Base-by-base conservation (phyloP, 73 alveolate species). In the Diophrys appendiculata region DNA sequence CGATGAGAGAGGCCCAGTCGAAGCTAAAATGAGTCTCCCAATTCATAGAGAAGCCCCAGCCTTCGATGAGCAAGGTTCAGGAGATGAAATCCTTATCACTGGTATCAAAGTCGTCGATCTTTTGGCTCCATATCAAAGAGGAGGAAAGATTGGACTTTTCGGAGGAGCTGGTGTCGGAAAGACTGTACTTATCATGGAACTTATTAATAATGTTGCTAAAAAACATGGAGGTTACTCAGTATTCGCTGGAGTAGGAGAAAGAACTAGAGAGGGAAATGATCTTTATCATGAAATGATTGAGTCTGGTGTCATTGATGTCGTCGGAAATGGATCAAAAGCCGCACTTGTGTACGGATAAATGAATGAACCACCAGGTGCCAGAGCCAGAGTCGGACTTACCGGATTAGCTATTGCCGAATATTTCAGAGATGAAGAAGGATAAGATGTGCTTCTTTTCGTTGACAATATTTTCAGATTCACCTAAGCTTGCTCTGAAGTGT, bases 151-250 rank as follows among this genome's bases (percentile, higher is more conserved):
- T 65, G 88, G 88, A 72, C 83, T 86, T 8, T 91, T 96, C 92
- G 99, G 98, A 30, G 99, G 99, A 53, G 99, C 98, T 24, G 99
- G 99, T n/a, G 99, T 96, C 90, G 99, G 99, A 64, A 94, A 96
- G 88, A 94, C 99, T 64, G 98, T 96, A 92, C 95, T 96, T 64
- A 96, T 96, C 93, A 93, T 94, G 98, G 98, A 94, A 83, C 95
- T 96, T 76, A 96, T 94, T 83, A 96, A 96, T 91, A 96, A 96
- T 90, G 98, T 96, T 65, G 98, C 99, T 68, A 88, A 86, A 83
- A 89, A 78, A 73, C 98, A 93, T 81, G 99, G 99, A 53, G 99
- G 99, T 64, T 96, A 94, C 89, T 92, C 98, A 73, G 99, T 96
- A 84, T 96, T 96, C 86, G 99, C 99, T 18, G 99, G 99, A 23